These are phyloP conservation scores for Aspergillus steynii DNA, from an alignment of 495 filamentous ascomycete species.

Conservation along the genomic window DNA sequence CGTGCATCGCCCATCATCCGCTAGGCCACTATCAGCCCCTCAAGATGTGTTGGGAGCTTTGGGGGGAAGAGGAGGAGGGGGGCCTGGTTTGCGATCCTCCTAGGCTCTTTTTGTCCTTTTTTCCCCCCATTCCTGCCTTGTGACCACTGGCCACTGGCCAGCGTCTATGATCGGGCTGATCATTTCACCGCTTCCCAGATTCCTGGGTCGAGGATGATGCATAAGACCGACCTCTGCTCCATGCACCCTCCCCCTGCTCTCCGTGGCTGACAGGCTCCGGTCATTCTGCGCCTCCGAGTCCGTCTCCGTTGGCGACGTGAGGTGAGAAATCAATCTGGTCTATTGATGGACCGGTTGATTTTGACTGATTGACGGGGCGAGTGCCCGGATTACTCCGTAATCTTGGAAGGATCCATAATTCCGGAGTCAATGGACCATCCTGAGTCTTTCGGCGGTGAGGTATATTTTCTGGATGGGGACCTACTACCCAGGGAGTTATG, in stretches of 20 bases:
- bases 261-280: not conserved
- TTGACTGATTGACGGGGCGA: not conserved
- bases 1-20: not conserved
- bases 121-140: not conserved
- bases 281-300: not conserved
- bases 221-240: slow-evolving; percentile 5
- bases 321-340: not conserved
- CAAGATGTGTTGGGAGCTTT: not conserved
- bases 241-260: slow-evolving; percentile 3
- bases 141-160: slow-evolving; percentile 8
- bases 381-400: not conserved
- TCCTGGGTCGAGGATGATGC: slow-evolving; percentile 17
- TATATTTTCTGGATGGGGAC: not conserved
- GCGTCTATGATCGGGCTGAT: slow-evolving; percentile 11
- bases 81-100: too few relatives aligned
- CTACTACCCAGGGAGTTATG: not conserved
- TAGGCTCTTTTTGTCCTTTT: not conserved
- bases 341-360: not conserved
- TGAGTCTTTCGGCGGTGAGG: not conserved
- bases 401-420: not conserved
- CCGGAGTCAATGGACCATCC: not conserved
- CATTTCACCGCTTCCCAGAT: slow-evolving; percentile 23
- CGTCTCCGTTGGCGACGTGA: not conserved
- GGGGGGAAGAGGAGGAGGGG: too few relatives aligned
- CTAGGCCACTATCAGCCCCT: not conserved